Conservation (phyloP, 176 grass and related monocot species). For the Rhynchospora breviuscula region DNA sequence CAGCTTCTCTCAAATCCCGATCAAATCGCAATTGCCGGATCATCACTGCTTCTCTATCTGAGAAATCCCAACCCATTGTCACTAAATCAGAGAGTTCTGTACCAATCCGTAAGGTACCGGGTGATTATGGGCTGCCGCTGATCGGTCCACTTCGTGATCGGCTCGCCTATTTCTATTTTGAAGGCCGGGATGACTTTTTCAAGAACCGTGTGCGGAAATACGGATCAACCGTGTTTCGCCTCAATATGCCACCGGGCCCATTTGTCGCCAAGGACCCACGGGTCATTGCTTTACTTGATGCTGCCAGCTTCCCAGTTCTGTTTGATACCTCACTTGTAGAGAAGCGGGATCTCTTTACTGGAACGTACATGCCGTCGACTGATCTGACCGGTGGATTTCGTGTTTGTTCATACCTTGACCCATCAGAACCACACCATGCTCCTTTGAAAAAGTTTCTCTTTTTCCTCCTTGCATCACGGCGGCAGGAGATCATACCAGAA, state of each 20-base stretch:
- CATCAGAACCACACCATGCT: conserved; percentile 68
- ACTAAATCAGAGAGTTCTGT: not conserved
- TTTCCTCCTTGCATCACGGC: conserved; percentile 67
- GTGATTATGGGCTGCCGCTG: conserved; percentile 69
- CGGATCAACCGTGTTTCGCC: conserved; percentile 68
- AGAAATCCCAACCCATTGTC: not conserved
- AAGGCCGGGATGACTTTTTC: conserved; percentile 87
- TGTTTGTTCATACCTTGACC: conserved; percentile 82
- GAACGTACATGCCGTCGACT: conserved; percentile 95
- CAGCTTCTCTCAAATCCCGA: not conserved
- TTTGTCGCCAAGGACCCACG: conserved; percentile 72
- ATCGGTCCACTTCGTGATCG: conserved; percentile 72
- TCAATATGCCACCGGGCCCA: conserved; percentile 95
- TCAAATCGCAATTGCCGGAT: not conserved
- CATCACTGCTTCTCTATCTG: conserved; percentile 15
- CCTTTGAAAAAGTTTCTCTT: conserved; percentile 75
- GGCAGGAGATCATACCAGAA: conserved; percentile 55
- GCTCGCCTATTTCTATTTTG: conserved; percentile 71
- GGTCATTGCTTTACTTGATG: conserved; percentile 90
- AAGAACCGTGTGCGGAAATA: conserved; percentile 51
- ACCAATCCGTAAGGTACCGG: conserved; percentile 72
- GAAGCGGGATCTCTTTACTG: conserved; percentile 93
- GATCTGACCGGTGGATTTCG: conserved; percentile 86
- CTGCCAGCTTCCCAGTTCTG: conserved; percentile 76
- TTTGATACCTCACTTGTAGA: conserved; percentile 87